These are phyloP conservation scores for Bassia scoparia DNA, from an alignment of 148 eudicot species.

Conservation along the genomic window DNA sequence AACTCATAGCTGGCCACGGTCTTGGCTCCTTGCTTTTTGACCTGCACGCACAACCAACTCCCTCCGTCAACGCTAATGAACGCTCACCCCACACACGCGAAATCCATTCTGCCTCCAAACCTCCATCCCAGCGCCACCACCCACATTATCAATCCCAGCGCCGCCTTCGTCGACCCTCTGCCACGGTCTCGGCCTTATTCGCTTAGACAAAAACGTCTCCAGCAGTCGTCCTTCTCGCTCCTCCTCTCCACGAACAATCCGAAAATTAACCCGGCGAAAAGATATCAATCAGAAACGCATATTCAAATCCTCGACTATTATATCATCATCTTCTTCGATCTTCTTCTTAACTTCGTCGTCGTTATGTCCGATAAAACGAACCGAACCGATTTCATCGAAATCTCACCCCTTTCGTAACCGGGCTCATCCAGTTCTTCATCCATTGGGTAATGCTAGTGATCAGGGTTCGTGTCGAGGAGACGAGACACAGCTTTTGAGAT, in stretches of 20 bases:
- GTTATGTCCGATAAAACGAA: not conserved
- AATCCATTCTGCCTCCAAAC: slow-evolving; percentile 35
- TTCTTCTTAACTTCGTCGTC: slow-evolving; percentile 1
- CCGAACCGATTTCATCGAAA: slow-evolving; percentile 19
- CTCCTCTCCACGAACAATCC: slow-evolving; percentile 41
- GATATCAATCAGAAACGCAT: slow-evolving; percentile 75
- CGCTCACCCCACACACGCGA: slow-evolving; percentile 27
- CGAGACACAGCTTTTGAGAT: slow-evolving; percentile 39
- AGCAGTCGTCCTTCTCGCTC: not conserved
- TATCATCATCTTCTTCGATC: not conserved
- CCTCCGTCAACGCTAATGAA: slow-evolving; percentile 21
- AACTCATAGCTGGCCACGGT: slow-evolving; percentile 18
- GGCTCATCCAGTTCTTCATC: slow-evolving; percentile 48
- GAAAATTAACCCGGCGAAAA: slow-evolving; percentile 62
- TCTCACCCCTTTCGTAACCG: slow-evolving; percentile 53
- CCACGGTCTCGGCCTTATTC: slow-evolving; percentile 41
- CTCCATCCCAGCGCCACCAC: slow-evolving; percentile 35
- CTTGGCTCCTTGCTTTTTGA: slow-evolving; percentile 26
- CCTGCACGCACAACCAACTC: slow-evolving; percentile 28
- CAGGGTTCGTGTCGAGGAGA: slow-evolving; percentile 59
- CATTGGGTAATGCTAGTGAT: slow-evolving; percentile 49
- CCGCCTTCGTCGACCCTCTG: slow-evolving; percentile 49
- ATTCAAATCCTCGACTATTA: slow-evolving; percentile 24
- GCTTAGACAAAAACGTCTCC: slow-evolving; percentile 51
- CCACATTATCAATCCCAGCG: slow-evolving; percentile 21